These are phyloP conservation scores for Cadophora malorum DNA, from an alignment of 2,329 filamentous ascomycete species.

Conservation along the genomic window DNA sequence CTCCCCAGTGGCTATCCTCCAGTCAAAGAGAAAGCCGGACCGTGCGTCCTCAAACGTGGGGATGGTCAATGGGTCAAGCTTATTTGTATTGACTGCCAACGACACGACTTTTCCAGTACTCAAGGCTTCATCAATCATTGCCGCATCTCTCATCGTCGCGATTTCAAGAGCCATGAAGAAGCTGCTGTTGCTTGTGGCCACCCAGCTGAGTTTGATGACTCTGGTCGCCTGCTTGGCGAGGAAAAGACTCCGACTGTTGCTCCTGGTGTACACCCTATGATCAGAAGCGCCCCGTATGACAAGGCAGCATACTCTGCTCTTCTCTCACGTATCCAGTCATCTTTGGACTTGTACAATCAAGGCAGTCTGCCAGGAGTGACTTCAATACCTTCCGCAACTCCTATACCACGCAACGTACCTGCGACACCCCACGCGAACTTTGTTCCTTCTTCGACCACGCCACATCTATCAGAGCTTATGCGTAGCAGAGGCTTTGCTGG, in stretches of 20 bases:
- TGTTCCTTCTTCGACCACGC: conserved; percentile 62
- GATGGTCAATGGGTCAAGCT: conserved; percentile 89
- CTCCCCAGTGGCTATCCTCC: conserved; percentile 74
- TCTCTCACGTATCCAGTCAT: conserved; percentile 59
- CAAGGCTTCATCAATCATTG: conserved; percentile 99
- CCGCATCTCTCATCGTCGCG: conserved; percentile 90
- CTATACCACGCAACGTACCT: conserved; percentile 29
- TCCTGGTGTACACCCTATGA: conserved; percentile 65
- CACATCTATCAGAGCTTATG: conserved; percentile 71
- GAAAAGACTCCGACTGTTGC: conserved; percentile 46
- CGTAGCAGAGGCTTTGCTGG: conserved; percentile 65
- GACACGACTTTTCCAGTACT: conserved; percentile 92
- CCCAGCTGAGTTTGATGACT: conserved; percentile 74
- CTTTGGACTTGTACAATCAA: conserved; percentile 58
- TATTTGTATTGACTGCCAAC: conserved; percentile 85
- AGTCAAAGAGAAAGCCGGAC: conserved; percentile 81
- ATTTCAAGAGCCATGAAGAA: conserved; percentile 95
- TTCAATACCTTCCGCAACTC: conserved; percentile 50
- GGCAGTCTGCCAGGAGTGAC: conserved; percentile 58
- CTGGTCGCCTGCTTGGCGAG: conserved; percentile 54
- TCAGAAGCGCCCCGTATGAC: conserved; percentile 61
- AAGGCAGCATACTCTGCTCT: conserved; percentile 59
- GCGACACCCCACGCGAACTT: conserved; percentile 49
- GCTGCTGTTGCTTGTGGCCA: conserved; percentile 89
- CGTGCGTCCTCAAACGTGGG: conserved; percentile 83